Base-by-base conservation (phyloP, 768 basidiomycete genomes). In the Clitopilus passeckerianus region DNA sequence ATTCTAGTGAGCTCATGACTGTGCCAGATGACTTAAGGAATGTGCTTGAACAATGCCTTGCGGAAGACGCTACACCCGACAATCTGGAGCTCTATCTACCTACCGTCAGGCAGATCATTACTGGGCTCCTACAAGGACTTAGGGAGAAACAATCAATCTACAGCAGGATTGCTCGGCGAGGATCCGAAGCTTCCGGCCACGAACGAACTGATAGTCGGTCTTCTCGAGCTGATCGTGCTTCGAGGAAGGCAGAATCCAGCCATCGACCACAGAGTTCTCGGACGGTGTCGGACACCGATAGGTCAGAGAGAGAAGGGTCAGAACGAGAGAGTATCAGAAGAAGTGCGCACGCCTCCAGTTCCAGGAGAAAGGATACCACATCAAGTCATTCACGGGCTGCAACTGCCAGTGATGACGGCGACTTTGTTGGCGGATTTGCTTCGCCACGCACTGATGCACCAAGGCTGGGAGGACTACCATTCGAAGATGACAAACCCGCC, bases 41-140 rank as follows among this genome's bases (percentile, higher is more conserved):
- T 55, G 89, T 96, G 30, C 86, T 99, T 57, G 97, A 99, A 73
- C 84, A 86, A 65, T 94, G 93, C 67, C 81, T 98, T 24, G 86
- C 93, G 5, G 95, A 98, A 73, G 93, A 96, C 57, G 93, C 96
- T 34, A 87, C 83, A 1, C 78, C 83, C 4, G 87, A 91, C 56
- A 95, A 90, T 62, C 86, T 99, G 55, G 91, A 95, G 52, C 76
- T 87, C 1, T 97, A 93, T 74, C 86, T 98, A 3, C 96, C 96
- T 23, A 85, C 83, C 63, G 95, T 99, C 53, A 88, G 96, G 57
- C 81, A 82, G 66, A 96, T 97, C 68, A 98, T 98, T 68, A 95
- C 94, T 34, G 87, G 84, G 68, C 79, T 99, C n/a, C 74, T 99
- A 30, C 90, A 94, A 66, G 96, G 95, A 14, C 79, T 99, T n/a